Evolutionary conservation across 371 early-diverging fungal species (phyloP), one percentile per base, ranked within the genome.

Genomic region (Rhizopus stolonifer): DNA sequence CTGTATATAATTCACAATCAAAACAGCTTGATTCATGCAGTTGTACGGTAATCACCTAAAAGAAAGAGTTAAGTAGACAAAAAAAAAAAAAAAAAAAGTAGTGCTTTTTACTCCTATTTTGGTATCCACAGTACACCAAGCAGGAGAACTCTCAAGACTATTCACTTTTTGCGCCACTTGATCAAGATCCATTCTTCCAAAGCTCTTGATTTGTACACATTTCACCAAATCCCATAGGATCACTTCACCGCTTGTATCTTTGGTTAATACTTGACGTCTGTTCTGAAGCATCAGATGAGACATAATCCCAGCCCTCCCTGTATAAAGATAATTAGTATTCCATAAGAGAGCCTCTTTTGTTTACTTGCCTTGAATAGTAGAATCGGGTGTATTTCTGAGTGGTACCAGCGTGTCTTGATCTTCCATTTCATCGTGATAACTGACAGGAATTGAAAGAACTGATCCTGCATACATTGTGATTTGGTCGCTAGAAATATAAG

Each of bases 101-200:
- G 31, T 29, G 10, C 10, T 29, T 4, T 76, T 62, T 72, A 85
- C 85, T 26, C 96, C 97, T 47, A 89, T 89, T 40, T 89, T 89
- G 2, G 89, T 93, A 64, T 95, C 95, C 11, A 97, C 80, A 1
- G 86, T 68, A 65, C 96, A 95, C 98, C 98, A 97, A 14, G 87
- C 79, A 19, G 90, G 88, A 33, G 92, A 85, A 29, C 90, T 89
- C 55, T 95, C 93, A 4, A 80, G 64, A 1, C 88, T 80, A 43
- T 90, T 87, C 52, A 85, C 67, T 36, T 78, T 72, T 29, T 83
- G 69, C 8, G 83, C 81, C 11, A 83, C 81, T 2, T 76, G 73
- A 4, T 89, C 81, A 43, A 86, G 43, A 22, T 75, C 66, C 32
- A 69, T 72, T n/a, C 80, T 77, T 6, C 84, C 82, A 45, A 76